phyloP scores from a whole-genome alignment of 2,329 filamentous ascomycete species.

The Ceratocystis albifundus region DNA sequence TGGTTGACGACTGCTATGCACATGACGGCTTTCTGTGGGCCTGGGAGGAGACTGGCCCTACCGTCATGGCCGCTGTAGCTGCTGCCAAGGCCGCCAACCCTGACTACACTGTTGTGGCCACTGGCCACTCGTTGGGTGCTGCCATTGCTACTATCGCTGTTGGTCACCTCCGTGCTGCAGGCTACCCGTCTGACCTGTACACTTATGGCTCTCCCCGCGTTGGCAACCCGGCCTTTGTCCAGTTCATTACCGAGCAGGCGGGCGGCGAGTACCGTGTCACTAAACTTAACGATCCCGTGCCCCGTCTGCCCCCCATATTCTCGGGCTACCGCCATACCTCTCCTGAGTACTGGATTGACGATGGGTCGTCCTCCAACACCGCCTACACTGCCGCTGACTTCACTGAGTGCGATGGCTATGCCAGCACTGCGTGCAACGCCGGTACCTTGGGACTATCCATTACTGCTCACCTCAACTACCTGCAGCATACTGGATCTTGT shows the following conservation, averaged over 20 bases:
- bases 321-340: conserved; percentile 54
- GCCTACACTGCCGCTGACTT: conserved; percentile 34
- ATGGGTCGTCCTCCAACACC: conserved; percentile 29
- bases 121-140: conserved; percentile 58
- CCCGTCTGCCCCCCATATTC: conserved; percentile 50
- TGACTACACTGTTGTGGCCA: conserved; percentile 43
- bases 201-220: conserved; percentile 57
- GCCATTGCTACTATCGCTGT: conserved; percentile 51
- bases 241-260: conserved; percentile 42
- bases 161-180: conserved; percentile 42
- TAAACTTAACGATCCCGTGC: conserved; percentile 55
- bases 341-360: conserved; percentile 55
- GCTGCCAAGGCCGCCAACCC: conserved; percentile 38
- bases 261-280: conserved; percentile 53
- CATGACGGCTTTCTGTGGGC: conserved; percentile 49
- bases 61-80: conserved; percentile 36
- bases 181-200: conserved; percentile 40
- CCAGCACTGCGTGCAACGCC: conserved; percentile 42
- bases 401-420: conserved; percentile 38
- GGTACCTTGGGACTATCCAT: conserved; percentile 37
- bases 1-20: conserved; percentile 38
- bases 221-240: conserved; percentile 45
- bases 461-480: conserved; percentile 40
- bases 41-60: conserved; percentile 42
- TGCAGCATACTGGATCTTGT: conserved; percentile 37